These are phyloP conservation scores for Pseudocercospora fijiensis DNA, from an alignment of 2,329 filamentous ascomycete genomes.

Conservation along the genomic window DNA sequence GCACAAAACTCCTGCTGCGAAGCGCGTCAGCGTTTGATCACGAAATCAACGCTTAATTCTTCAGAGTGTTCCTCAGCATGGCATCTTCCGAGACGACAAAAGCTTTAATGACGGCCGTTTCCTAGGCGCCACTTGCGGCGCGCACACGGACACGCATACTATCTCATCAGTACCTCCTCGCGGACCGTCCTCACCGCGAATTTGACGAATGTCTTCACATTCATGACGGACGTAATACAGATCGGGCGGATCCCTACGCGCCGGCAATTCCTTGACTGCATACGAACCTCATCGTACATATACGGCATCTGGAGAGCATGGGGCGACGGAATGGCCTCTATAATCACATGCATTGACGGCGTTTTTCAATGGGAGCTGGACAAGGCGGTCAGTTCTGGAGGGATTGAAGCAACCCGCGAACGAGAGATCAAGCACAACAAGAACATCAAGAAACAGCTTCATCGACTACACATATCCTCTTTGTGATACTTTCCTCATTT, in stretches of 20 bases:
- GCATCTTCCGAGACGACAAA: constrained; percentile 20
- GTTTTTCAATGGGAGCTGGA: constrained; percentile 16
- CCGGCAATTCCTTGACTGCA: constrained; percentile 21
- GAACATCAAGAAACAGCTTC: constrained; percentile 13
- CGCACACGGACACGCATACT: constrained; percentile 5
- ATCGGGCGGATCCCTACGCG: constrained; percentile 16
- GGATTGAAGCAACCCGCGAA: not conserved
- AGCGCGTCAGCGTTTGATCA: not conserved
- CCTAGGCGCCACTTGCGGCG: not conserved
- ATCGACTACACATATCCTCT: not conserved
- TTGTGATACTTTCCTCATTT: constrained; percentile 9
- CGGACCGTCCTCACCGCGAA: constrained; percentile 19
- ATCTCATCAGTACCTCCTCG: constrained; percentile 17
- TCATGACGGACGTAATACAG: constrained; percentile 30
- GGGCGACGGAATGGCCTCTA: constrained; percentile 12
- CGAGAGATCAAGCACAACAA: not conserved
- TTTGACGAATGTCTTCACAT: constrained; percentile 22
- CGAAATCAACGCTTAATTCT: not conserved
- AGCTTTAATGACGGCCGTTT: constrained; percentile 5
- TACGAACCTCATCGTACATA: constrained; percentile 29
- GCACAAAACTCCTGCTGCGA: not conserved
- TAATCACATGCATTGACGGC: constrained; percentile 25
- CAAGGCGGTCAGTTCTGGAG: not conserved
- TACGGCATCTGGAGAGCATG: constrained; percentile 25
- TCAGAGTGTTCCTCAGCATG: constrained; percentile 8